Evolutionary conservation across 129 eudicot genomes (phyloP).

Genomic region (Glebionis coronaria): DNA sequence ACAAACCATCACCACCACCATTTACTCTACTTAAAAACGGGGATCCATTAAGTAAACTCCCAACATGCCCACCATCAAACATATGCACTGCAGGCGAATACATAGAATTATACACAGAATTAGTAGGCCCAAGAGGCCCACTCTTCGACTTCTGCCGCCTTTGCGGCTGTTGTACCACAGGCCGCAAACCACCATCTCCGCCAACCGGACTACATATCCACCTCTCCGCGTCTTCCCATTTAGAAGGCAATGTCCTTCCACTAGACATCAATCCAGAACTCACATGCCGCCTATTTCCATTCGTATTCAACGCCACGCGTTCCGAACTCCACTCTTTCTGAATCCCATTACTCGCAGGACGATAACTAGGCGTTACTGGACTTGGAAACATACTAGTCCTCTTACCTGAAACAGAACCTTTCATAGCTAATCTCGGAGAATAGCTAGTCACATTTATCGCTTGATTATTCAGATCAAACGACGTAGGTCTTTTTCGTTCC

Average conservation of each 20-base stretch:
- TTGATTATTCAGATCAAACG: constrained; percentile 69
- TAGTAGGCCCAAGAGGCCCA: constrained; percentile 94
- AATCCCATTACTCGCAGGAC: constrained; percentile 43
- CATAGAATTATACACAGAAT: constrained; percentile 59
- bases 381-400: constrained; percentile 62
- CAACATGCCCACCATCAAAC: constrained; percentile 56
- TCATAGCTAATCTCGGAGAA: constrained; percentile 77
- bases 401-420: constrained; percentile 38
- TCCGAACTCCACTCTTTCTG: constrained; percentile 98
- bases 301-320: constrained; percentile 59
- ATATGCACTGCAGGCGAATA: constrained; percentile 70
- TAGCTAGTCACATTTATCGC: constrained; percentile 39
- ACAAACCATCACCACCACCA: constrained; percentile 40
- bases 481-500: constrained; percentile 67
- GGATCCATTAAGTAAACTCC: constrained; percentile 50
- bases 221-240: constrained; percentile 99
- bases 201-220: constrained; percentile 88
- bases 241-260: constrained; percentile 81
- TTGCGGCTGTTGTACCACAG: constrained; percentile 54
- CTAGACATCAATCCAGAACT: constrained; percentile 60
- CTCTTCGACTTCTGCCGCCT: constrained; percentile 78
- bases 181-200: constrained; percentile 46
- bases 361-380: constrained; percentile 82
- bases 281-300: constrained; percentile 46
- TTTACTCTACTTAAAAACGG: constrained; percentile 66